Base-by-base conservation (phyloP, 2,329 filamentous ascomycete genomes). In the Nemania sp. region DNA sequence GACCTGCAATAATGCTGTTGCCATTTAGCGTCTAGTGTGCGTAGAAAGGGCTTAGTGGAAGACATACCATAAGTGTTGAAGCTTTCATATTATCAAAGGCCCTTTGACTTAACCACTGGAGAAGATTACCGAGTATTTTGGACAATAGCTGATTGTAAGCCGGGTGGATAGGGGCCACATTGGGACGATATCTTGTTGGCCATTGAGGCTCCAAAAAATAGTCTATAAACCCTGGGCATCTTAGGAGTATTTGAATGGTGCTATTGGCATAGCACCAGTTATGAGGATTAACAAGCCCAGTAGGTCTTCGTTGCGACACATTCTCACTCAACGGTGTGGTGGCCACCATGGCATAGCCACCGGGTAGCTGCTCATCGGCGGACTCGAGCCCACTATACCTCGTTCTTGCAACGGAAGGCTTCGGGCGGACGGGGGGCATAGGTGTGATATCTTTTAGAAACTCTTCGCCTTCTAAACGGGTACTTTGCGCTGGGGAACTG, bases 251-350 rank as follows among this genome's bases (percentile, higher is more conserved):
- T 79, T 98, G 95, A 27, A 98, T 84, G 0, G 91, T 90, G n/a
- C 93, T 91, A 79, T 97, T 98, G 84, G 96, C 94, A 77, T 97
- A 98, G 78, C 95, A 98, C 72, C 92, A 94, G 54, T 92, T 90
- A 0, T 89, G 88, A 47, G 93, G 92, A 73, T 98, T 98, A 66
- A 89, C 82, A 13, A 98, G 85, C 0, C 95, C 94, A 11, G 93
- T 92, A 86, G 75, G 79, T 59, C 78, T 75, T 74, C 84, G 81
- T 71, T 41, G 1, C n/a, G n/a, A n/a, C n/a, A n/a, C n/a, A n/a
- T 18, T 0, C 24, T 49, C 69, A 76, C 79, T 52, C 80, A 76
- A n/a, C 79, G 71, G 27, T 13, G 78, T 59, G 73, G 82, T 59
- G 73, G 82, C 73, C 81, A 80, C 59, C 81, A 83, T 75, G 71